These are phyloP conservation scores for Marvania coccoides DNA, from an alignment of 139 green algal species.

Conservation along the genomic window DNA sequence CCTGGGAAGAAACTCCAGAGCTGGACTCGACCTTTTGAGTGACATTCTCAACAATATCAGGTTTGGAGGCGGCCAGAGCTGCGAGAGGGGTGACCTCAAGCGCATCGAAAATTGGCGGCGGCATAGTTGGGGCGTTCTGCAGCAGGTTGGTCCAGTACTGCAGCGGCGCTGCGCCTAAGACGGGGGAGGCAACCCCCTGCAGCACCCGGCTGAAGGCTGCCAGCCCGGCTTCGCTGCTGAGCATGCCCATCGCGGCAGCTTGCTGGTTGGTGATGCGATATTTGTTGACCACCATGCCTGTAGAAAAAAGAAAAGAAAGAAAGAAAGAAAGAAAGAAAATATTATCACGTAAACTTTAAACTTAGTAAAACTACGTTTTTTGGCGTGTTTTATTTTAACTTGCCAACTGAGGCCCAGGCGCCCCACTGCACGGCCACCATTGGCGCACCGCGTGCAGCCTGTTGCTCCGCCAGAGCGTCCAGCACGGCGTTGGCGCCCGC, in stretches of 20 bases:
- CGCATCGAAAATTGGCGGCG: not conserved
- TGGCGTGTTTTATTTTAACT: not conserved
- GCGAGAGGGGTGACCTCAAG: not conserved
- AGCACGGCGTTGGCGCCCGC: constrained; percentile 39
- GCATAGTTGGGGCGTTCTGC: not conserved
- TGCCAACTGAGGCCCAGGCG: constrained; percentile 52
- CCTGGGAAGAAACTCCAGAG: not conserved
- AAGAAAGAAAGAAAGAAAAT: too few species aligned
- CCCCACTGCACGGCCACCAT: constrained; percentile 68
- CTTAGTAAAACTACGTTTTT: not conserved
- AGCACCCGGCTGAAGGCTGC: constrained; percentile 13
- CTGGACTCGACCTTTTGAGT: too few species aligned
- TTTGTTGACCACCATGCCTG: constrained; percentile 29
- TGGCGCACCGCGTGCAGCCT: constrained; percentile 20
- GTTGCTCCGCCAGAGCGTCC: constrained; percentile 16
- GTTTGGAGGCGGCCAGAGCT: not conserved
- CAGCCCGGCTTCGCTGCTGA: constrained; percentile 17
- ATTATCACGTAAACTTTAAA: too few species aligned
- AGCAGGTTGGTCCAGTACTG: constrained; percentile 26
- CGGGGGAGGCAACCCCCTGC: not conserved
- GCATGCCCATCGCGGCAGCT: constrained; percentile 20
- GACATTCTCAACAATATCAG: not conserved
- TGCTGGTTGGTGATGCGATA: not conserved
- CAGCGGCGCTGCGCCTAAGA: constrained; percentile 10
- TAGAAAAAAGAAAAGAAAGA: not conserved